Conservation (phyloP, 345 rosid genomes). For the Boechera stricta region DNA sequence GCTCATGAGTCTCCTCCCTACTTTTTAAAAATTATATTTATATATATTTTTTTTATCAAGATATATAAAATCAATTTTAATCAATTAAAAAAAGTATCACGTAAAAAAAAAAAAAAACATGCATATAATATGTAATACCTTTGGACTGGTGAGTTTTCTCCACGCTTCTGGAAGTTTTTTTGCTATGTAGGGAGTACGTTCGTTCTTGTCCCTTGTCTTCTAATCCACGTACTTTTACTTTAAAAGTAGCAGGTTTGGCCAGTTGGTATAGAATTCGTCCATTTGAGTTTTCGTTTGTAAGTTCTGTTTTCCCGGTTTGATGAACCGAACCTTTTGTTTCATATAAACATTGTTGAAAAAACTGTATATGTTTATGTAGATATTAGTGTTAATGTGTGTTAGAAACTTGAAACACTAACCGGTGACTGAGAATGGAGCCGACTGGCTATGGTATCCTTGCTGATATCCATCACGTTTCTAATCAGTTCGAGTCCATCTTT, state of each 20-base stretch:
- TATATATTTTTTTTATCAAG: not conserved
- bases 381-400: not conserved
- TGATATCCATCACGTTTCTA: too few relatives aligned
- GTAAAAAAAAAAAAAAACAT: not conserved
- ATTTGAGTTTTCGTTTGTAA: not conserved
- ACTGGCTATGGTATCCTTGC: not conserved
- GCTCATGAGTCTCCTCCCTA: conserved; percentile 17
- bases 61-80: not conserved
- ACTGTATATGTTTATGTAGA: not conserved
- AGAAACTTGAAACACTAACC: conserved; percentile 13
- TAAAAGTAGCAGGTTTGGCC: not conserved
- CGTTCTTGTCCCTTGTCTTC: not conserved
- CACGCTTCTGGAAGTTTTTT: not conserved
- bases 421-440: conserved; percentile 1
- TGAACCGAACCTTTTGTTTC: not conserved
- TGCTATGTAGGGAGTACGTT: not conserved
- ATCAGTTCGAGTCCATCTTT: too few relatives aligned
- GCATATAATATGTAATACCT: not conserved
- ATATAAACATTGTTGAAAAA: not conserved
- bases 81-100: not conserved
- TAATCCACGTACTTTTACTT: not conserved
- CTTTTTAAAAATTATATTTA: not conserved
- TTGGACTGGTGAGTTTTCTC: not conserved
- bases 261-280: not conserved
- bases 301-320: not conserved